Conservation (phyloP, 2,329 filamentous ascomycete species). For the Cryphonectria parasitica region DNA sequence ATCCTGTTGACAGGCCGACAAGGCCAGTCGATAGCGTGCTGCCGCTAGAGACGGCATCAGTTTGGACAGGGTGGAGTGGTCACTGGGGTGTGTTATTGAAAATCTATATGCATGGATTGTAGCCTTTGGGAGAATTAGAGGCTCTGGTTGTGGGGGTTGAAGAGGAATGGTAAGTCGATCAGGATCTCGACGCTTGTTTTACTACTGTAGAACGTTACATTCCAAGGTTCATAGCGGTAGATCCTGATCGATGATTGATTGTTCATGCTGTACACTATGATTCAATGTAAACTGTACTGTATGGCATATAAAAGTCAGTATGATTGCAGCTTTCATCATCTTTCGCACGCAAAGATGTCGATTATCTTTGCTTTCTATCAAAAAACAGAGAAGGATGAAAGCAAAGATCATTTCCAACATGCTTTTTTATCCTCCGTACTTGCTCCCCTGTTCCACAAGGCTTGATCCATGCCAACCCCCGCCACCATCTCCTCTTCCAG, state of each 20-base stretch:
- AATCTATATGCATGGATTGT: neutral
- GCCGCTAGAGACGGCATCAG: neutral
- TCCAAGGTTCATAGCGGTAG: neutral
- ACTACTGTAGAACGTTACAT: neutral
- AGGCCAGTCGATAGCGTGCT: neutral
- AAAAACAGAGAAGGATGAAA: no score
- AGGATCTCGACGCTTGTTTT: no score
- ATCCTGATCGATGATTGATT: neutral
- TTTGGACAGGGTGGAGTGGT: neutral
- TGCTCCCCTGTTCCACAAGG: no score
- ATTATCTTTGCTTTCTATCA: neutral
- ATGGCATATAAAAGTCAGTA: no score
- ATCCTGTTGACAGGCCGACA: neutral
- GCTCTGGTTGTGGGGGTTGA: neutral
- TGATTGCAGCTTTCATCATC: neutral
- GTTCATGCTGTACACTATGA: neutral
- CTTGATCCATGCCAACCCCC: neutral
- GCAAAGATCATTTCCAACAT: no score
- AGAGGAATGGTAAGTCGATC: no score
- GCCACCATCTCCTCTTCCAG: neutral
- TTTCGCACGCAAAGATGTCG: no score
- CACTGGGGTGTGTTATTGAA: neutral
- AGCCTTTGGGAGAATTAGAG: no score
- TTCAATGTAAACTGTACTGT: no score
- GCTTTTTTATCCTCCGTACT: no score